Conservation (phyloP, 2,329 filamentous ascomycete genomes). For the Ceratocystis destructans region DNA sequence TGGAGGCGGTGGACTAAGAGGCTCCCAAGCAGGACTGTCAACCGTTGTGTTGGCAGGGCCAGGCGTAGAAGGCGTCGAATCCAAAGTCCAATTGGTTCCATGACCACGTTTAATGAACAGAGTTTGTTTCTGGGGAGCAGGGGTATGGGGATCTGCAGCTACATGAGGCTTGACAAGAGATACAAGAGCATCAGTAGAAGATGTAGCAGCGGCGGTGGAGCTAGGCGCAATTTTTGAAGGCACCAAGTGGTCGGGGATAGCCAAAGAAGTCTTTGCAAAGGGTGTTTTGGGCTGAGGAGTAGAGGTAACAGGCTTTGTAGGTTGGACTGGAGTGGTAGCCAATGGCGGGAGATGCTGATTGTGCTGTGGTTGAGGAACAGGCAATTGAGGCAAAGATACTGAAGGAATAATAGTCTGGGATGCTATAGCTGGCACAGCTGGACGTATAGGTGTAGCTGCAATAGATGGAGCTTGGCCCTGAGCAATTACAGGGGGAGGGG, state of each 20-base stretch:
- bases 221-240: conserved; percentile 7
- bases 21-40: conserved; percentile 43
- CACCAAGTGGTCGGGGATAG: conserved; percentile 12
- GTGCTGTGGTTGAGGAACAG: not conserved
- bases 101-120: conserved; percentile 26
- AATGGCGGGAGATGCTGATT: not conserved
- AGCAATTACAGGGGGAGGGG: not conserved
- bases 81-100: conserved; percentile 47
- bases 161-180: not conserved
- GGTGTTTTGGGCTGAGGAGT: conserved; percentile 14
- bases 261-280: conserved; percentile 9
- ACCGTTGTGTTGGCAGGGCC: conserved; percentile 28
- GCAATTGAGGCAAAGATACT: not conserved
- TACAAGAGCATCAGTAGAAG: not conserved
- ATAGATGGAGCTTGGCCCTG: not conserved
- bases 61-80: conserved; percentile 46
- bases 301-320: conserved; percentile 7
- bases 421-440: not conserved
- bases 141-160: conserved; percentile 10
- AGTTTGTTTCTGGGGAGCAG: conserved; percentile 7
- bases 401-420: not conserved
- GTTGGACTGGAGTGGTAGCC: not conserved
- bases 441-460: not conserved
- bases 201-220: not conserved
- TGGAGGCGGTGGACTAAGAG: conserved; percentile 27